Evolutionary conservation across 106 monocot genomes (phyloP).

Genomic region (Posidonia australis): DNA sequence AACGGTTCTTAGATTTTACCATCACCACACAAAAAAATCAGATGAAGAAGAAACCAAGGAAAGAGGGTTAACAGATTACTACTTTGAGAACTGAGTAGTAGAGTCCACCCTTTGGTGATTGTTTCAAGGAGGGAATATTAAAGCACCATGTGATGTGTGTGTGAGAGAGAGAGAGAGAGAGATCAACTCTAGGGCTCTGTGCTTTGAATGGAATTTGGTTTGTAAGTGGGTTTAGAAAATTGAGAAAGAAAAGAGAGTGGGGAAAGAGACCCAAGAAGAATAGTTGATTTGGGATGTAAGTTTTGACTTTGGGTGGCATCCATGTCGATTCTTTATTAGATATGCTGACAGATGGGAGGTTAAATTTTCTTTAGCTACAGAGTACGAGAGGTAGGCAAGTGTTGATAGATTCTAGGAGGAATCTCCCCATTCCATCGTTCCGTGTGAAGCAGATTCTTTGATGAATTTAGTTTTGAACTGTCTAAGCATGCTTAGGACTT

Average conservation of each 20-base stretch:
- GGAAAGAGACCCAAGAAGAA: slow-evolving; percentile 3
- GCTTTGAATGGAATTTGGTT: slow-evolving; percentile 11
- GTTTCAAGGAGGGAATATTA: slow-evolving; percentile 1
- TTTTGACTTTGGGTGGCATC: slow-evolving; percentile 1
- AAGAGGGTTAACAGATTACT: background rate
- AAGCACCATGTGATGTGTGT: slow-evolving; percentile 4
- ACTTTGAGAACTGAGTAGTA: background rate
- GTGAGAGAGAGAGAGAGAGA: background rate
- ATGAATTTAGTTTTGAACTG: too few relatives aligned
- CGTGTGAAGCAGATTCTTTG: too few relatives aligned
- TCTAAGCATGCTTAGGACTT: too few relatives aligned
- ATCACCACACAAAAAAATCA: background rate
- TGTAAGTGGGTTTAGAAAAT: background rate
- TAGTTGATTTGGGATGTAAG: background rate
- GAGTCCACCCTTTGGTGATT: background rate
- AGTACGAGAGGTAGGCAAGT: too few relatives aligned
- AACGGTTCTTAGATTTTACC: background rate
- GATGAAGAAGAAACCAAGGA: background rate
- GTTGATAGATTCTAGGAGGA: too few relatives aligned
- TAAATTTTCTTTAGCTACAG: background rate
- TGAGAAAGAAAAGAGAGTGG: background rate
- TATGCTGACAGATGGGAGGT: background rate
- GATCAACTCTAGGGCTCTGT: background rate
- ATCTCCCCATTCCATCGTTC: too few relatives aligned
- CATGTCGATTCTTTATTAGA: background rate